Evolutionary conservation across 352 stramenopile genomes (phyloP), one percentile per base, ranked within the genome.

Genomic region (Globisporangium cystogenes): DNA sequence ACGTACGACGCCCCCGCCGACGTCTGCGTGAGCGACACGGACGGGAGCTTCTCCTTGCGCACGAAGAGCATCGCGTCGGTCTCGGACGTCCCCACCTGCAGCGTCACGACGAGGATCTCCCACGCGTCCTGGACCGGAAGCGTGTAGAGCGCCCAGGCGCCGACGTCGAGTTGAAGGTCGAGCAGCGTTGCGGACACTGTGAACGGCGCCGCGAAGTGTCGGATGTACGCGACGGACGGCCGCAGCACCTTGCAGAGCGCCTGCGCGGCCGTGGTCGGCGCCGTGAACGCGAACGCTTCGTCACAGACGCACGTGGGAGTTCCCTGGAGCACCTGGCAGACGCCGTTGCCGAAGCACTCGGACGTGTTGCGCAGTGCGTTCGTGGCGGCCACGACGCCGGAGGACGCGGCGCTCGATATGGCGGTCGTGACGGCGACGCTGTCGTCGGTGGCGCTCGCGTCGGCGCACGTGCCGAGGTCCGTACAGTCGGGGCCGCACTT

Each of bases 41-140:
- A 68, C 1, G 82, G 80, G 5, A 87, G 59, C 21, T 77, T 87
- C 37, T 81, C 79, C 27, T 81, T 84, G 23, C 80, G 74, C 0
- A 90, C 52, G 45, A 90, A 84, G 1, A 93, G 55, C 71, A 91
- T 87, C n/a, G 76, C 61, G 53, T 90, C 80, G n/a, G 67, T 74
- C 35, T 82, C 68, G 0, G 51, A 45, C 0, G 73, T 70, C 4
- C 61, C 57, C 24, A 67, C 51, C 15, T 67, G 57, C 0, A 89
- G 48, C 5, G 68, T 76, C 7, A 65, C 76, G 20, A 87, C 72
- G 0, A 90, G 51, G 29, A 87, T 66, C 33, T 79, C 47, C 77
- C 77, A 93, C 4, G 69, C 61, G 37, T 87, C 73, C 45, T 78
- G 63, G 5, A 92, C 59, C 7, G 47, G 48, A 1, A 92, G 37